Evolutionary conservation across 768 basidiomycete genomes (phyloP), one percentile per base, ranked within the genome.

Genomic region (Rhodotorula kratochvilovae): DNA sequence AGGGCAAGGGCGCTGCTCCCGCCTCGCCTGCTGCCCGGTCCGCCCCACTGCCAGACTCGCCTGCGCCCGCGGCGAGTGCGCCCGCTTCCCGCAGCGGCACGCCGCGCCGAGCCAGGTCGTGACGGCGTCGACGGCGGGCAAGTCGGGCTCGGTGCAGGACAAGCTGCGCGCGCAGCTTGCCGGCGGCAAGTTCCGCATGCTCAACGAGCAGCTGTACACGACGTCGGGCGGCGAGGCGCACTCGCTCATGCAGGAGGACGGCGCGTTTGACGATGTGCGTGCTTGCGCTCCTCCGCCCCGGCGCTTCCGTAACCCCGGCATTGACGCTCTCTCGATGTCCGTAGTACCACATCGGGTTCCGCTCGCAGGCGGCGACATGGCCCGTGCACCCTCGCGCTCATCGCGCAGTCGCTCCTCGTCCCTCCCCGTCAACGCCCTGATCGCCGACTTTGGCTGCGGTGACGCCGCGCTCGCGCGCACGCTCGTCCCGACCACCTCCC

Each of bases 371-470:
- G 2, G 85, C 88, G 62, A 87, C 88, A 5, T 98, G 96, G 96
- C 95, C 95, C 2, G 87, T 87, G 15, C 95, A 96, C 78, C 95
- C 88, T 95, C n/a, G 83, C 89, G 42, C 85, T 90, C 79, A 92
- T 93, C 80, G 86, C 89, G 63, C 83, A 85, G 6, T 75, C 80
- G 25, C 84, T 97, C 61, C 85, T 87, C 66, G 1, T 80, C 84
- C 4, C 89, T 88, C 78, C 85, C 91, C 10, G 68, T 83, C 29
- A 84, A 84, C 73, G 87, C 89, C 0, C 83, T 97, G 76, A 87
- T 99, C 61, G 93, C 87, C 45, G 96, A 99, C 81, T 84, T 99
- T 45, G 96, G 96, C 19, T 97, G 93, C 76, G 96, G 96, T 35
- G 94, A 97, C 79, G 96, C 93, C 33, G 85, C 88, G 13, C 84